Percentiles rank a stretch among this genome's conserved stretches.
Evolutionary conservation across 2,329 filamentous ascomycete species (phyloP).

Genomic region (Exophiala xenobiotica): DNA sequence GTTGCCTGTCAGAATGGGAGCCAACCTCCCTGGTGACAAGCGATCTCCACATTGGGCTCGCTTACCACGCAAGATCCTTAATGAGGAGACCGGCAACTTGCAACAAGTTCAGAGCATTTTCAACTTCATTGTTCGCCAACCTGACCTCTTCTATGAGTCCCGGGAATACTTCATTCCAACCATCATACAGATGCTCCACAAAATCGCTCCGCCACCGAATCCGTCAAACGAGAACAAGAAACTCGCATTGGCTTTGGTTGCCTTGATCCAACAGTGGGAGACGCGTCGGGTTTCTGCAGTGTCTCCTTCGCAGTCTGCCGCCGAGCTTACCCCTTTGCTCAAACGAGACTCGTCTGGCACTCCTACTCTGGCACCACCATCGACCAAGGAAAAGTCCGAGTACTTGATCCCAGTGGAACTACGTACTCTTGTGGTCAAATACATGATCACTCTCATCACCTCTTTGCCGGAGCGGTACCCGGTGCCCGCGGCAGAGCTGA

Average conservation of each 20-base stretch:
- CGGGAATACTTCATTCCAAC: conserved; percentile 85
- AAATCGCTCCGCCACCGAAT: conserved; percentile 79
- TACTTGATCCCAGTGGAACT: conserved; percentile 67
- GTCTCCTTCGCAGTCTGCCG: conserved; percentile 40
- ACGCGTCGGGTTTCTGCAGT: conserved; percentile 63
- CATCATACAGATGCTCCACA: conserved; percentile 84
- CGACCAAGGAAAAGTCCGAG: conserved; percentile 51
- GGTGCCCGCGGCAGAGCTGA: conserved; percentile 59
- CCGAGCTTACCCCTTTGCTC: conserved; percentile 67
- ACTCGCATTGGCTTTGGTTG: conserved; percentile 85
- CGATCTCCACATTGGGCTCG: conserved; percentile 83
- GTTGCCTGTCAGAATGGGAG: conserved; percentile 72
- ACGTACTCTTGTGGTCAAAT: conserved; percentile 83
- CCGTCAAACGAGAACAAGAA: conserved; percentile 90
- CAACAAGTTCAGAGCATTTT: conserved; percentile 98
- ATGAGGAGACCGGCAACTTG: conserved; percentile 90
- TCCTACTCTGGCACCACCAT: conserved; percentile 55
- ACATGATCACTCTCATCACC: conserved; percentile 92
- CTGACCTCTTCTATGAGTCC: conserved; percentile 90
- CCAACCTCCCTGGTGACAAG: conserved; percentile 64
- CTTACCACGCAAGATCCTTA: conserved; percentile 83
- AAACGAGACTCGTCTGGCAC: conserved; percentile 41
- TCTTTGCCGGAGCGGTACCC: conserved; percentile 82
- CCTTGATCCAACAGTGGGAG: conserved; percentile 90
- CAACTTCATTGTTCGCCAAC: conserved; percentile 90